Evolutionary conservation across 768 basidiomycete genomes (phyloP), one percentile per base, ranked within the genome.

Genomic region (Amyloporia xantha): DNA sequence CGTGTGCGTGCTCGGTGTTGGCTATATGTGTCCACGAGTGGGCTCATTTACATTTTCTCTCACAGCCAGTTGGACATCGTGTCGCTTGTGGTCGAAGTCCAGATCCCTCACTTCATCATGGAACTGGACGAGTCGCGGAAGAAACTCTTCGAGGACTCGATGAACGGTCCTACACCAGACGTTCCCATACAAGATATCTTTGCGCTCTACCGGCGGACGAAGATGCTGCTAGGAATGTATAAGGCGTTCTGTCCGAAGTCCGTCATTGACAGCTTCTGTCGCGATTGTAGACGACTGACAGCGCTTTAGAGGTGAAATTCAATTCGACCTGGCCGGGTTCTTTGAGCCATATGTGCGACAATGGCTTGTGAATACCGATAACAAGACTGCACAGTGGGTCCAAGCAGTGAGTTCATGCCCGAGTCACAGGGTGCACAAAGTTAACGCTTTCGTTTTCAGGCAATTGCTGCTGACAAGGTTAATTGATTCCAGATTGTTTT

Each of bases 331-430:
- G 24, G 74, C 81, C 3, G 72, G 70, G 3, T 89, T 88, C 68
- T 98, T 98, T 61, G 86, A 91, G 64, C 80, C 85, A 2, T 91
- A 91, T 63, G 89, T 97, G 6, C 75, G 79, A 5, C 81, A 86
- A 54, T 99, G 94, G 95, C 68, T 99, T 21, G 57, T 78, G n/a
- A 84, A 85, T 50, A 96, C 91, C 0, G 88, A 94, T 56, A 79
- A 72, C 50, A 95, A 91, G 72, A 97, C 95, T 6, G 76, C 78
- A 39, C 85, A 92, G 52, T 99, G 96, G 96, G 95, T 97, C 4
- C 79, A 93, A 63, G 84, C 85, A 52, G 90, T 91, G 54, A 66
- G n/a, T n/a, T n/a, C n/a, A n/a, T n/a, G n/a, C n/a, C n/a, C n/a
- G n/a, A n/a, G n/a, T n/a, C n/a, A n/a, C n/a, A n/a, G n/a, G n/a